Base-by-base conservation (phyloP, 1,139 yeast species). In the Yamadazyma atlantica region DNA sequence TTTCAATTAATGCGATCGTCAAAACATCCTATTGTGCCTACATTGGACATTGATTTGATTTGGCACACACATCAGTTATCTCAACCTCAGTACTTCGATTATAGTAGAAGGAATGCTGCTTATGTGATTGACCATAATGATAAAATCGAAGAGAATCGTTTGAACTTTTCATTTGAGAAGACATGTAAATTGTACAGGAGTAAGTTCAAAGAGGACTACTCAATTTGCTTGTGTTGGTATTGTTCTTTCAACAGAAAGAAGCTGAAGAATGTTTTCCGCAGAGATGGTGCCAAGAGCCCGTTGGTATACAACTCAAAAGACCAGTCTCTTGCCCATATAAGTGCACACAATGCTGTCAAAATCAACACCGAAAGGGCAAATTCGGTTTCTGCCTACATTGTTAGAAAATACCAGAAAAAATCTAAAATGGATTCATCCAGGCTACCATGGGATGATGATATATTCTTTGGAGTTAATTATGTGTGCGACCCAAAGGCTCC, bases 61-160 rank as follows among this genome's bases (percentile, higher is more conserved):
- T 67, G 73, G 73, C 70, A 64, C 39, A 66, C 73, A 7, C 72
- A 67, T 41, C 69, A 62, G 40, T 48, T 68, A 21, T 46, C 54
- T 3, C 54, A 59, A 31, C 37, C 34, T 14, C 45, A 46, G 18
- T 67, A 68, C 43, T 50, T 53, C 32, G 34, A 46, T 1, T 55
- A 52, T 35, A 57, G 62, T 33, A 35, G 39, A 22, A 30, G 31
- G 4, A 31, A 15, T 4, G 38, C 44, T 12, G 44, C 44, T 4
- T 32, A 32, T 11, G 38, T 49, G 2, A 40, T 55, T 24, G 50
- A 46, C 33, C 56, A 51, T 33, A 40, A 46, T 33, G 53, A 49
- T 36, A 42, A 41, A 30, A 33, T 68, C 1, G 73, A 28, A 28
- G 12, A 15, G 12, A 31, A 21, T 28, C 49, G n/a, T 35, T 39